Evolutionary conservation across 257 asterid genomes (phyloP).

Genomic region (Echites panduratus): DNA sequence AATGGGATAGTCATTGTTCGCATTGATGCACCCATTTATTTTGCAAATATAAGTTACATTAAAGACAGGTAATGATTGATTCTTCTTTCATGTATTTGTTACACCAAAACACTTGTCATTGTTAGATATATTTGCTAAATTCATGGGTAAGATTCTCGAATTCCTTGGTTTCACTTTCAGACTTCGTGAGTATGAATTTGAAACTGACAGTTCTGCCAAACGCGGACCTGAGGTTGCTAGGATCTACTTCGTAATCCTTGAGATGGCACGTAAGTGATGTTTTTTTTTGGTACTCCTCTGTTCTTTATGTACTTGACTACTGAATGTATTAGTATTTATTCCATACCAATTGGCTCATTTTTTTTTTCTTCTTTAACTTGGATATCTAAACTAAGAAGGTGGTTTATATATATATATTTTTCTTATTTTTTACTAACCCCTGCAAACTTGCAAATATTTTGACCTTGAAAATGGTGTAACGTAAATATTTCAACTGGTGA

Average conservation of each 20-base stretch:
- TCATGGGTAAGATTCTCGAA: background rate
- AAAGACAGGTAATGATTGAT: constrained; percentile 63
- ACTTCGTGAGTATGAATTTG: constrained; percentile 88
- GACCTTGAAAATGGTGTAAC: background rate
- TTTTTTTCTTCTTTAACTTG: background rate
- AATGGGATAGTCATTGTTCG: constrained; percentile 95
- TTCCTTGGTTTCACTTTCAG: constrained; percentile 30
- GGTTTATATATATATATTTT: too few species aligned
- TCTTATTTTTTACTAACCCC: too few species aligned
- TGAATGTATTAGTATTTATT: background rate
- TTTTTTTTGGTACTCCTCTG: background rate
- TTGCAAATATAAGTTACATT: constrained; percentile 89
- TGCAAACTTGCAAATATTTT: background rate
- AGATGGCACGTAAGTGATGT: constrained; percentile 95
- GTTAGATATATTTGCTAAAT: background rate
- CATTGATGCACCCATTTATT: constrained; percentile 91
- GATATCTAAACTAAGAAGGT: constrained; percentile 1
- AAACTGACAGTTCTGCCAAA: constrained; percentile 42
- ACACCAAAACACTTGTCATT: background rate
- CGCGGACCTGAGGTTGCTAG: constrained; percentile 89
- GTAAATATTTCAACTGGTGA: background rate
- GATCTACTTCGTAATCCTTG: constrained; percentile 72
- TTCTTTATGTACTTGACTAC: background rate
- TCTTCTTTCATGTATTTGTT: constrained; percentile 8
- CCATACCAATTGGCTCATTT: background rate